phyloP scores from a whole-genome alignment of 495 filamentous ascomycete species.

The Hypomontagnella monticulosa region DNA sequence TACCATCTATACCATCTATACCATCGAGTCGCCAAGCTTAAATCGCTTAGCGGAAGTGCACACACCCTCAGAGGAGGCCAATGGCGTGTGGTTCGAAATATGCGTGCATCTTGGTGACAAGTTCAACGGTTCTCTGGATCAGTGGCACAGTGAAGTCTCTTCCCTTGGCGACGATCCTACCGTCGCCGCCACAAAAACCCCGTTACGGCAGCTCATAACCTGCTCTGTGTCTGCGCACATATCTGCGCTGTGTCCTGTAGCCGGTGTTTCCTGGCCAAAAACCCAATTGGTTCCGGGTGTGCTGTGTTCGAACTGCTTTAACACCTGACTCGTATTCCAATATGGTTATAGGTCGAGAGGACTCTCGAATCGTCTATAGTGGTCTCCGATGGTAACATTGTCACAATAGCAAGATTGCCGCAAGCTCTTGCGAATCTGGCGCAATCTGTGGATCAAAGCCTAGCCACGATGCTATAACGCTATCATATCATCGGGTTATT shows the following conservation, averaged over 20 bases:
- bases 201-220: slow-evolving; percentile 41
- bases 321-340: slow-evolving; percentile 34
- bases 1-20: too few relatives aligned
- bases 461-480: slow-evolving; percentile 36
- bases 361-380: too few relatives aligned
- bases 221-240: slow-evolving; percentile 9
- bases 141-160: slow-evolving; percentile 34
- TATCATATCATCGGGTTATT: slow-evolving; percentile 42
- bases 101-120: slow-evolving; percentile 35
- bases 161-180: slow-evolving; percentile 44
- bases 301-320: slow-evolving; percentile 11
- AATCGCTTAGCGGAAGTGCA: slow-evolving; percentile 12
- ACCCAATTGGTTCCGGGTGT: slow-evolving; percentile 28
- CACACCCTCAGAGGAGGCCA: slow-evolving; percentile 17
- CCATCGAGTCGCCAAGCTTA: too few relatives aligned
- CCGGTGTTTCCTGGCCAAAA: slow-evolving; percentile 34
- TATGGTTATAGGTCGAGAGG: slow-evolving; percentile 30
- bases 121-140: slow-evolving; percentile 34
- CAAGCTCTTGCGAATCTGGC: slow-evolving; percentile 44
- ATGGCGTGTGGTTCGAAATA: slow-evolving; percentile 29
- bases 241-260: slow-evolving; percentile 30
- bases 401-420: slow-evolving; percentile 43
- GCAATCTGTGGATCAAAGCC: slow-evolving; percentile 36
- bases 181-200: slow-evolving; percentile 40
- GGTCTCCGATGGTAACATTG: slow-evolving; percentile 43